Evolutionary conservation across 23 red algal genomes (phyloP).

Genomic region (Gracilaria domingensis): DNA sequence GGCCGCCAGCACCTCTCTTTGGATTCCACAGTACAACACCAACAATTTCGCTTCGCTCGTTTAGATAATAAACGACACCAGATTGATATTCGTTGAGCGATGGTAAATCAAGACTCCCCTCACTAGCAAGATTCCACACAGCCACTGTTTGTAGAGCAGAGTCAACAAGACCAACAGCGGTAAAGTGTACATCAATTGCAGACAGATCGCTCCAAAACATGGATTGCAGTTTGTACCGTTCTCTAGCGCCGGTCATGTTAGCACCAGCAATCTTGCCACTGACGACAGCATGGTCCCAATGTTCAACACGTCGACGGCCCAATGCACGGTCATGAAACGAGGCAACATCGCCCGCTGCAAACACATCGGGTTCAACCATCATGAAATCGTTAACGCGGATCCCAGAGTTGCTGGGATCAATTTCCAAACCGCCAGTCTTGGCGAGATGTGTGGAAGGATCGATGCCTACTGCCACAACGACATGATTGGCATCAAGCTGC

Average conservation of each 20-base stretch:
- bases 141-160: conserved; percentile 64
- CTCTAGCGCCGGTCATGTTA: conserved; percentile 70
- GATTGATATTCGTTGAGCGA: conserved; percentile 32
- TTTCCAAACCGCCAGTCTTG: conserved; percentile 71
- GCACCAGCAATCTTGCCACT: conserved; percentile 72
- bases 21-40: conserved; percentile 83
- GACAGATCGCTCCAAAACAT: conserved; percentile 92
- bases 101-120: not conserved
- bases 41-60: conserved; percentile 63
- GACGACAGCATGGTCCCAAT: conserved; percentile 91
- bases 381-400: conserved; percentile 84
- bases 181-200: conserved; percentile 64
- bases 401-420: conserved; percentile 63
- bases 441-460: conserved; percentile 70
- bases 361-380: conserved; percentile 75
- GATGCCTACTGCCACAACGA: conserved; percentile 80
- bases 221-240: conserved; percentile 70
- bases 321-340: conserved; percentile 78
- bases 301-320: conserved; percentile 84
- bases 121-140: conserved; percentile 61
- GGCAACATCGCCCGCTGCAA: conserved; percentile 82
- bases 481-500: conserved; percentile 35
- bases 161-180: conserved; percentile 77
- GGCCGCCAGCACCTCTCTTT: conserved; percentile 29
- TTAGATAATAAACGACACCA: conserved; percentile 72